Evolutionary conservation across 1,284 basidiomycete genomes (phyloP), one percentile per base, ranked within the genome.

Genomic region (Puccinia horiana): DNA sequence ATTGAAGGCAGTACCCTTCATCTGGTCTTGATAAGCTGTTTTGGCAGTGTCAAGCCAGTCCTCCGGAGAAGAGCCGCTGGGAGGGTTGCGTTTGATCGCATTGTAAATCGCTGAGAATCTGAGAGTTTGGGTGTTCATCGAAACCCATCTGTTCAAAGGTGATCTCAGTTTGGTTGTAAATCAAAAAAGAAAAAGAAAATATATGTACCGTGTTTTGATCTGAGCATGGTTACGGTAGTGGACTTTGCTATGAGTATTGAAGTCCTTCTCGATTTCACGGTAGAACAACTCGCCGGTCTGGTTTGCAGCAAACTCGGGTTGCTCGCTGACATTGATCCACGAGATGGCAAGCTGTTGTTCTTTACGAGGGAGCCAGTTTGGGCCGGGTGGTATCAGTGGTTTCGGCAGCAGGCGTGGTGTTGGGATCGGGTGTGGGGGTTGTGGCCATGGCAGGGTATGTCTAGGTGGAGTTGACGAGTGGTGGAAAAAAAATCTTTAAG

Each of bases 21-120:
- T 75, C 29, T 58, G 47, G 18, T 75, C 73, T 40, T 75, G 47
- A 75, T 75, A 75, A 11, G 26, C 14, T 23, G 20, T n/a, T 12
- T 20, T 14, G 5, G 73, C 49, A 2, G 32, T 20, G 37, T 42
- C 23, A 8, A 75, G 23, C 73, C 47, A 75, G 32, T 75, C 52
- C 1, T 54, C 35, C 6, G 47, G 73, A n/a, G 16, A 14, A 23
- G 49, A 37, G 1, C 73, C 54, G 52, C 73, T 75, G 20, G 73
- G 73, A 23, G 73, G 73, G 32, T 75, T 75, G 18, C 52, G 47
- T 29, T 52, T n/a, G 20, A 75, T 58, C 52, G 52, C n/a, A 58
- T 75, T 56, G 52, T 75, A 75, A 18, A 75, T 75, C 37, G 73
- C 23, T 8, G 16, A 12, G 54, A 74, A 74, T 35, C 54, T 74